These are phyloP conservation scores for Rhizophagus sp. DNA, from an alignment of 192 early-diverging fungal genomes.

Conservation along the genomic window DNA sequence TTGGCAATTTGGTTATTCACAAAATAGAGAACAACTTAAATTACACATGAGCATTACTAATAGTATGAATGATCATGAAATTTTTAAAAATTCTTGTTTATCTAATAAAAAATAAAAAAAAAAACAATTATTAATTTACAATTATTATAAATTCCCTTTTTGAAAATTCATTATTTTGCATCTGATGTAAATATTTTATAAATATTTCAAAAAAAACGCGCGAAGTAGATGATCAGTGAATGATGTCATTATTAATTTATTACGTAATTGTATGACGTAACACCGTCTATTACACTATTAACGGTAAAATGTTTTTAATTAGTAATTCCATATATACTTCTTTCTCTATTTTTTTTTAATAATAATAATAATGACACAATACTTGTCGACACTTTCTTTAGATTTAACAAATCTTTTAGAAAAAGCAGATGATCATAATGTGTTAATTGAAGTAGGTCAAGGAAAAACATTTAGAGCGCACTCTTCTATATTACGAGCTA, in stretches of 20 bases:
- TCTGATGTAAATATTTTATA: too few relatives aligned
- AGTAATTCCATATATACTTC: too few relatives aligned
- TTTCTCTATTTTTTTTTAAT: too few relatives aligned
- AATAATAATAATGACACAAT: not conserved
- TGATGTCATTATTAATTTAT: too few relatives aligned
- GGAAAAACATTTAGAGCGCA: constrained; percentile 14
- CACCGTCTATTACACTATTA: too few relatives aligned
- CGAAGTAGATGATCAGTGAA: too few relatives aligned
- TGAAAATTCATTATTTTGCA: too few relatives aligned
- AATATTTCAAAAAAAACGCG: too few relatives aligned
- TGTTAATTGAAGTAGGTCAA: constrained; percentile 14
- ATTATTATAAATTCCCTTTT: too few relatives aligned
- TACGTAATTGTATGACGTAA: too few relatives aligned
- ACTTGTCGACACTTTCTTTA: not conserved
- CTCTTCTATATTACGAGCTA: constrained; percentile 17
- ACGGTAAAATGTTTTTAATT: too few relatives aligned
- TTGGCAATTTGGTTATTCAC: constrained; percentile 17
- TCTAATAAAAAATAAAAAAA: not conserved
- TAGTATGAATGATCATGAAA: not conserved
- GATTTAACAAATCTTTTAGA: not conserved
- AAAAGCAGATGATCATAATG: constrained; percentile 2
- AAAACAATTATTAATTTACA: too few relatives aligned
- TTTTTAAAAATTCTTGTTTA: constrained; percentile 1
- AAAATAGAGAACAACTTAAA: constrained; percentile 15
- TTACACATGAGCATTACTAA: not conserved